Conservation (phyloP, 345 rosid species). For the Cardamine chenopodiifolia region DNA sequence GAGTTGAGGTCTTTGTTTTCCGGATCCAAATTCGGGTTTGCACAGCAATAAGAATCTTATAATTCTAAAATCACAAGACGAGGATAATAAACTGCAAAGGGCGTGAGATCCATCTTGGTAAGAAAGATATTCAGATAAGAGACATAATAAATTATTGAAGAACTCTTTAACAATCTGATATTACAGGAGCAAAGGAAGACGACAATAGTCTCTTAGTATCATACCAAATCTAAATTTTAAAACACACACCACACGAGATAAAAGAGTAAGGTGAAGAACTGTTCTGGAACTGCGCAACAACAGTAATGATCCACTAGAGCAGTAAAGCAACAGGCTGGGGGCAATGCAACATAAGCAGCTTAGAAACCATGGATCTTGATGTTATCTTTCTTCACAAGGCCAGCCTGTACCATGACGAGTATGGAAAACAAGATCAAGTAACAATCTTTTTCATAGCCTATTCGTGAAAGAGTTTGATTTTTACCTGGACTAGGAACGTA, state of each 20-base stretch:
- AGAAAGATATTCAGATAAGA: not conserved
- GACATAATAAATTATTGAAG: not conserved
- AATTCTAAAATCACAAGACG: not conserved
- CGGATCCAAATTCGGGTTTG: not conserved
- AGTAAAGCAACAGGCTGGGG: not conserved
- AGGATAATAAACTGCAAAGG: not conserved
- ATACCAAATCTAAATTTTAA: conserved; percentile 3
- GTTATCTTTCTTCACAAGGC: conserved; percentile 93
- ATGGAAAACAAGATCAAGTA: not conserved
- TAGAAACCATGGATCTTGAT: conserved; percentile 96
- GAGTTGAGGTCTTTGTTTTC: not conserved
- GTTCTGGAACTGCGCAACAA: conserved; percentile 8
- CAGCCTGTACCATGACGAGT: conserved; percentile 54
- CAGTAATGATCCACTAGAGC: conserved; percentile 11
- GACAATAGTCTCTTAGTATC: conserved; percentile 32
- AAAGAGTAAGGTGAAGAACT: conserved; percentile 5
- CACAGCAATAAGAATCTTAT: not conserved
- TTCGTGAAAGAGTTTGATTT: not conserved
- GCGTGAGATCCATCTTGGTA: not conserved
- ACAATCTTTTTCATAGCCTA: not conserved
- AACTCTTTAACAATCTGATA: conserved; percentile 5
- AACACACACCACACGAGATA: not conserved
- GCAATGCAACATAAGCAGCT: conserved; percentile 35
- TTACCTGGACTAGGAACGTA: conserved; percentile 73
- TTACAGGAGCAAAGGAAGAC: not conserved